These are phyloP conservation scores for Fraxinus xanthoxyloides DNA, from an alignment of 305 asterid species.

Conservation along the genomic window DNA sequence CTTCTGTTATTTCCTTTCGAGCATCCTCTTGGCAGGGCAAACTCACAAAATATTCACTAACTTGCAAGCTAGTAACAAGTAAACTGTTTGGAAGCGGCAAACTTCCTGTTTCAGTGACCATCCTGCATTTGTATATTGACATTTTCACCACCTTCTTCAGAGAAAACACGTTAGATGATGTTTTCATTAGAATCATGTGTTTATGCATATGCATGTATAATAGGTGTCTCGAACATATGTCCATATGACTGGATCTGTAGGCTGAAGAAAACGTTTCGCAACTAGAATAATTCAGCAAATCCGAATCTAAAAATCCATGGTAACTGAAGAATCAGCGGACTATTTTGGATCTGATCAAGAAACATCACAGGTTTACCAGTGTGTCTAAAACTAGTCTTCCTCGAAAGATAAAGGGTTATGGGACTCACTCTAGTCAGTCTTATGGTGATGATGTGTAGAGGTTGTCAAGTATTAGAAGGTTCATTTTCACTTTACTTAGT, in stretches of 20 bases:
- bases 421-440: background rate
- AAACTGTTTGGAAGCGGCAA: background rate
- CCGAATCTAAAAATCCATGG: background rate
- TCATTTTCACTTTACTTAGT: background rate
- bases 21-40: background rate
- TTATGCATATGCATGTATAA: background rate
- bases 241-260: background rate
- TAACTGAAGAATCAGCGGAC: background rate
- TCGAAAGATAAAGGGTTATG: background rate
- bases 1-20: background rate
- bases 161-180: background rate
- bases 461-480: background rate
- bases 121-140: background rate
- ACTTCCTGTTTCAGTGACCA: background rate
- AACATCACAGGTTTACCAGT: background rate
- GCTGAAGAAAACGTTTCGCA: background rate
- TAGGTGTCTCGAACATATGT: background rate
- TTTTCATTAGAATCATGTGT: background rate
- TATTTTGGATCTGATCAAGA: background rate
- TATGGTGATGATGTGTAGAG: background rate
- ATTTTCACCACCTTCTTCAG: background rate
- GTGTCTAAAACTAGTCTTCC: background rate
- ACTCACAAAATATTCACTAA: background rate
- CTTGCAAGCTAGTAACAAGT: background rate
- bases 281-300: background rate